phyloP scores from a whole-genome alignment of 108 stramenopile species.

The Fistulifera solaris region DNA sequence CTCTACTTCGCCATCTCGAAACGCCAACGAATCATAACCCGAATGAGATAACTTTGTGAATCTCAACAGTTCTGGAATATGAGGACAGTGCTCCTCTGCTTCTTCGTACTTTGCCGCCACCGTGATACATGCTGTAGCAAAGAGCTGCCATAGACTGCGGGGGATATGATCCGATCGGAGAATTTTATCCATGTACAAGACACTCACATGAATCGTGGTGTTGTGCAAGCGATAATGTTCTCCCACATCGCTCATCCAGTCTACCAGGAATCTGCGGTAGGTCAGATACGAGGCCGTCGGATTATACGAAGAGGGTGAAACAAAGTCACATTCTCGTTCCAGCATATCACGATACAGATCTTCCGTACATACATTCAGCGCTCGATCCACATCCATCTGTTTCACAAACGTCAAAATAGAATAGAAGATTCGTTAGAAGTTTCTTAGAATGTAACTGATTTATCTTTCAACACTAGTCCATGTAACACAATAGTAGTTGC shows the following conservation, averaged over 20 bases:
- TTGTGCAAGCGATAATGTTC: constrained; percentile 76
- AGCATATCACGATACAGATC: constrained; percentile 77
- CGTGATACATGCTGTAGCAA: constrained; percentile 86
- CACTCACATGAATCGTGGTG: constrained; percentile 74
- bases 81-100: constrained; percentile 85
- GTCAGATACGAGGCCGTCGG: constrained; percentile 75
- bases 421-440: neutral
- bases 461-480: too few relatives aligned
- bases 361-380: constrained; percentile 49
- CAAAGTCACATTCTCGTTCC: constrained; percentile 69
- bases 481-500: too few relatives aligned
- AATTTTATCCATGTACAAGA: constrained; percentile 82
- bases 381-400: constrained; percentile 34
- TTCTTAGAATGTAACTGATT: too few relatives aligned
- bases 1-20: constrained; percentile 80
- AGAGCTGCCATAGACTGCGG: constrained; percentile 78
- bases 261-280: constrained; percentile 81
- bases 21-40: constrained; percentile 71
- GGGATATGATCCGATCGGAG: constrained; percentile 62
- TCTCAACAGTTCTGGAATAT: constrained; percentile 73
- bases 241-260: constrained; percentile 90
- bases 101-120: constrained; percentile 88
- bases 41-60: constrained; percentile 64
- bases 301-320: constrained; percentile 52
- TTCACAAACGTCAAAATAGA: neutral